Evolutionary conservation across 495 filamentous ascomycete genomes (phyloP).

Genomic region (Hypoxylon rickii): DNA sequence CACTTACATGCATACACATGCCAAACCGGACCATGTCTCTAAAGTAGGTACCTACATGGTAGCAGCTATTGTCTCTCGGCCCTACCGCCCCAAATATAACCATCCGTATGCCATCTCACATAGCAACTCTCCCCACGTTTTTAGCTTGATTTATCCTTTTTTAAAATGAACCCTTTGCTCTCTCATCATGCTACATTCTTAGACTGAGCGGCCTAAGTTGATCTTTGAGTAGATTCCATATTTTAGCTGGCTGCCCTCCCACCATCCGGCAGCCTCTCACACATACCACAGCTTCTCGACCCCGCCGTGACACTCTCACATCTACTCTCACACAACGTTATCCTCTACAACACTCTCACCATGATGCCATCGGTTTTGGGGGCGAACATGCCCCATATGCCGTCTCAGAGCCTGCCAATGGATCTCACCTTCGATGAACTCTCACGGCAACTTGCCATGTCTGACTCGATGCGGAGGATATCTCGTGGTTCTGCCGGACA

Average conservation of each 20-base stretch:
- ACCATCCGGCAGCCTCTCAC: conserved; percentile 4
- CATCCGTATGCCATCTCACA: conserved; percentile 40
- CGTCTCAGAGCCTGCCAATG: conserved; percentile 34
- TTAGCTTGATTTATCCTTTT: conserved; percentile 41
- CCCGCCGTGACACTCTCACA: conserved; percentile 11
- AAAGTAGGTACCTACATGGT: too few species aligned
- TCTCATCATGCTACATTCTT: conserved; percentile 34
- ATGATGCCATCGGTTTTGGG: conserved; percentile 39
- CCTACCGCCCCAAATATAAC: conserved; percentile 45
- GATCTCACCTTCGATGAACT: conserved; percentile 45
- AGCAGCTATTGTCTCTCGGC: conserved; percentile 43
- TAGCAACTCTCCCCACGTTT: conserved; percentile 35
- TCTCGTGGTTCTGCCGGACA: conserved; percentile 48
- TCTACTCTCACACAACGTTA: background rate
- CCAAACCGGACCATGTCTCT: conserved; percentile 45
- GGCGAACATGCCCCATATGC: conserved; percentile 25
- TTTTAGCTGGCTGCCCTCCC: conserved; percentile 31
- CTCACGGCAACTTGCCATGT: conserved; percentile 43
- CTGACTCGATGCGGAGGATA: conserved; percentile 43
- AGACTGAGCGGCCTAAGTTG: conserved; percentile 32
- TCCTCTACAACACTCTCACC: conserved; percentile 10
- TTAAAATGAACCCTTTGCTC: conserved; percentile 36
- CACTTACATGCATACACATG: conserved; percentile 41
- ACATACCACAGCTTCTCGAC: background rate
- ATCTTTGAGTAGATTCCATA: conserved; percentile 32